Base-by-base conservation (phyloP, 2,329 filamentous ascomycete species). In the Graphilbum sp. region DNA sequence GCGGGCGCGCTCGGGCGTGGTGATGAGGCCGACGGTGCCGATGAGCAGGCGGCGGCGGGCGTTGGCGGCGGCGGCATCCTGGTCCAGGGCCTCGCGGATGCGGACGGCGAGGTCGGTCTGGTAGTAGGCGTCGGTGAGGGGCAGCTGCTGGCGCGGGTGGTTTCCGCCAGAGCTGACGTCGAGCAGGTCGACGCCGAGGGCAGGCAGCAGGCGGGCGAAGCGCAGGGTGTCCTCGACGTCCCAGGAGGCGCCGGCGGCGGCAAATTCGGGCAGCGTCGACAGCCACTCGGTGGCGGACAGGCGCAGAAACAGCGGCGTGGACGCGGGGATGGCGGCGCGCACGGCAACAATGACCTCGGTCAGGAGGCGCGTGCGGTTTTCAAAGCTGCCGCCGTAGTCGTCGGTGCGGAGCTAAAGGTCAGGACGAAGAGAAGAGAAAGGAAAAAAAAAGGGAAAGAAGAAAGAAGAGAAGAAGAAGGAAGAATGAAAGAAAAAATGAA, bases 81-180 rank as follows among this genome's bases (percentile, higher is more conserved):
- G 55, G 17, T 51, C 52, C 61, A 85, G 34, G 10, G 71, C 79
- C 46, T 75, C 64, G 51, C 88, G 83, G 45, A 92, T 72, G 24
- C 67, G 63, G 34, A 74, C 72, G 0, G 84, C 79, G 39, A 90
- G 72, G 31, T 76, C 72, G 18, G 76, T 68, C 61, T 93, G 86
- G 63, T 82, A 88, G 30, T 67, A 72, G 2, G 76, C 73, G 33
- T 71, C 67, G 17, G n/a, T n/a, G 12, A 66, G 49, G 17, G 69
- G 56, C 45, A 84, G 72, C 52, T 74, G 62, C 52, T 81, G 75
- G 33, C 57, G 54, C 27, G 63, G 56, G 52, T 75, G 69, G 52
- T 82, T 80, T 30, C 82, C 87, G 25, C 76, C 84, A 1, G 75
- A 77, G 48, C 77, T 85, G 41, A 93, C 73, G 54, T 95, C 87